phyloP scores from a whole-genome alignment of 257 asterid species.

The Ligustrum vulgare region DNA sequence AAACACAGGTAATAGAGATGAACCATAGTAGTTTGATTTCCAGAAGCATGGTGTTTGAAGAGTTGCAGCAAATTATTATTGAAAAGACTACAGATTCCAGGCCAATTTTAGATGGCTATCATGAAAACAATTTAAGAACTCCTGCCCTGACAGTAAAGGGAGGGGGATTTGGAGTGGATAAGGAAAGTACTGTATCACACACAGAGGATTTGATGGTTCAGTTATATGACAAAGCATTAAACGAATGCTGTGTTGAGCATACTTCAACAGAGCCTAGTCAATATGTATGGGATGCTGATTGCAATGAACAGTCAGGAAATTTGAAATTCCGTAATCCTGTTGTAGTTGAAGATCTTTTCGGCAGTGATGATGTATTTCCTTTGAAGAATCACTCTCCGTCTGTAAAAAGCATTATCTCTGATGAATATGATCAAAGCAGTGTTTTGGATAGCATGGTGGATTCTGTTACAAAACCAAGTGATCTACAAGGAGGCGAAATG shows the following conservation, averaged over 20 bases:
- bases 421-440: conserved; percentile 24
- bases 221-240: conserved; percentile 26
- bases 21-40: conserved; percentile 25
- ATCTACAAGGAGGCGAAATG: conserved; percentile 26
- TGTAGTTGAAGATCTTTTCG: too few species aligned
- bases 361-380: too few species aligned
- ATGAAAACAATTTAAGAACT: conserved; percentile 22
- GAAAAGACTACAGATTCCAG: conserved; percentile 26
- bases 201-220: conserved; percentile 26
- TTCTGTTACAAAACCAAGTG: conserved; percentile 28
- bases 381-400: too few species aligned
- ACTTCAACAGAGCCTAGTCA: conserved; percentile 1
- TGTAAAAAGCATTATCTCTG: conserved; percentile 28
- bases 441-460: conserved; percentile 26
- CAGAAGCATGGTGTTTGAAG: conserved; percentile 28
- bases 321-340: too few species aligned
- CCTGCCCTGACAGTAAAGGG: conserved; percentile 25
- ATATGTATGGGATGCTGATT: too few species aligned
- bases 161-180: conserved; percentile 24
- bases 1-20: conserved; percentile 25
- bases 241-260: conserved; percentile 18
- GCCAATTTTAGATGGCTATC: conserved; percentile 26
- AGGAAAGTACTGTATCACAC: conserved; percentile 21
- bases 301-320: too few species aligned
- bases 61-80: conserved; percentile 28